Conservation (phyloP, 2,329 filamentous ascomycete genomes). For the Magnaporthiopsis rhizophila region DNA sequence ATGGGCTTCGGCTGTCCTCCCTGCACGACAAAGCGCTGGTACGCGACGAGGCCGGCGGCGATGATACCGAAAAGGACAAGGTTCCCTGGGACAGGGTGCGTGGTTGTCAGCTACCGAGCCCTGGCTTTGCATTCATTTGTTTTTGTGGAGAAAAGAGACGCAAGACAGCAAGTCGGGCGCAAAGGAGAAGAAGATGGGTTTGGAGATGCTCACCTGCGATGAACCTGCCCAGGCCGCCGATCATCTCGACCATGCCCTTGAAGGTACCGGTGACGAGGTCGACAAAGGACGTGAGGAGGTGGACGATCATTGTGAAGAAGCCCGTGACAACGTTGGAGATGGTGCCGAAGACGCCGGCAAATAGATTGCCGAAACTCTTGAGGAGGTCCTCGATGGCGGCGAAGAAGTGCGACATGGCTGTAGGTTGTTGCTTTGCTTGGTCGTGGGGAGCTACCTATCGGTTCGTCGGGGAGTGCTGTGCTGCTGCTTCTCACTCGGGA, state of each 20-base stretch:
- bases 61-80: conserved; percentile 26
- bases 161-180: not conserved
- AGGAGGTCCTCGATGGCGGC: conserved; percentile 28
- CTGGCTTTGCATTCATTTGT: too few species aligned
- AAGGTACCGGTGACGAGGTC: conserved; percentile 26
- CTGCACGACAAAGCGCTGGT: conserved; percentile 25
- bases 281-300: conserved; percentile 29
- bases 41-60: conserved; percentile 23
- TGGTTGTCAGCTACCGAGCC: not conserved
- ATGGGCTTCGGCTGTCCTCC: conserved; percentile 12
- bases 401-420: conserved; percentile 20
- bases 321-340: conserved; percentile 25
- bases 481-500: too few species aligned
- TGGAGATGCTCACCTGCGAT: conserved; percentile 18
- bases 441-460: not conserved
- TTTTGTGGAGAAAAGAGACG: too few species aligned
- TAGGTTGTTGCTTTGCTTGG: not conserved
- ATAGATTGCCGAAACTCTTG: conserved; percentile 33
- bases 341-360: conserved; percentile 28
- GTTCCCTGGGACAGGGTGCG: conserved; percentile 21
- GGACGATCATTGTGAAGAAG: conserved; percentile 24
- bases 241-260: conserved; percentile 27
- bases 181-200: not conserved
- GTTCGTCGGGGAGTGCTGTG: not conserved
- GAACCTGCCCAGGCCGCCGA: conserved; percentile 31